These are phyloP conservation scores for Hypericum perforatum DNA, from an alignment of 345 rosid species.

Conservation along the genomic window DNA sequence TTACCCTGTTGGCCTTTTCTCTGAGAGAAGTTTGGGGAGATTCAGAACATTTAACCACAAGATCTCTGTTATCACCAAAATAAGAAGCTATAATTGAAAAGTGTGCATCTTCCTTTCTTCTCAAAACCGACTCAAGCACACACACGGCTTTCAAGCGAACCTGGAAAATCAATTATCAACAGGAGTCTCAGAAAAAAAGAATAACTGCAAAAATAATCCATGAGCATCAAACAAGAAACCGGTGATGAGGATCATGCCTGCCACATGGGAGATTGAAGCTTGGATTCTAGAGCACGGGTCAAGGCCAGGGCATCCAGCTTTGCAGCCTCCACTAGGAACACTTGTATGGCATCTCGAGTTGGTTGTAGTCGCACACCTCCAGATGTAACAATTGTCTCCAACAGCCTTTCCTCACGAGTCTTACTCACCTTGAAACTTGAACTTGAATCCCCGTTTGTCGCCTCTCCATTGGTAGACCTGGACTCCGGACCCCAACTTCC, in stretches of 20 bases:
- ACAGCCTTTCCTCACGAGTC: slow-evolving; percentile 74
- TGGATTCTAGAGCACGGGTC: slow-evolving; percentile 68
- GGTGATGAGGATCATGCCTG: slow-evolving; percentile 40
- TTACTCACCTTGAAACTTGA: slow-evolving; percentile 42
- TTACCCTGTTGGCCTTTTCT: slow-evolving; percentile 80
- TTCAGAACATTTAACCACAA: slow-evolving; percentile 56
- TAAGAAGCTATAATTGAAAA: slow-evolving; percentile 55
- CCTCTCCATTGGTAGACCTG: slow-evolving; percentile 26
- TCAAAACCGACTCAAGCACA: slow-evolving; percentile 80
- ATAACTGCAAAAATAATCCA: slow-evolving; percentile 8
- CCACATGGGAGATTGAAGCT: slow-evolving; percentile 89
- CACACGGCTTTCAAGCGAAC: slow-evolving; percentile 87
- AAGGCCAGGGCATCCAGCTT: slow-evolving; percentile 69
- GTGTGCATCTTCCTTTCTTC: slow-evolving; percentile 65
- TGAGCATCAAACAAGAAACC: not conserved
- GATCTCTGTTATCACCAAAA: slow-evolving; percentile 62
- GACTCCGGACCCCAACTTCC: slow-evolving; percentile 62
- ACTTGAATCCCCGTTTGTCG: slow-evolving; percentile 36
- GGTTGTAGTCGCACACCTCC: slow-evolving; percentile 97
- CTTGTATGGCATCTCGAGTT: slow-evolving; percentile 83
- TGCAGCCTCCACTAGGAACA: slow-evolving; percentile 73
- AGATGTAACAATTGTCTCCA: slow-evolving; percentile 87
- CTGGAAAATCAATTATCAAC: slow-evolving; percentile 31
- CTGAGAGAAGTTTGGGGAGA: slow-evolving; percentile 87
- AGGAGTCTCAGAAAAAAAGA: slow-evolving; percentile 29